Evolutionary conservation across 2,329 filamentous ascomycete species (phyloP).

Genomic region (Neofusicoccum parvum): DNA sequence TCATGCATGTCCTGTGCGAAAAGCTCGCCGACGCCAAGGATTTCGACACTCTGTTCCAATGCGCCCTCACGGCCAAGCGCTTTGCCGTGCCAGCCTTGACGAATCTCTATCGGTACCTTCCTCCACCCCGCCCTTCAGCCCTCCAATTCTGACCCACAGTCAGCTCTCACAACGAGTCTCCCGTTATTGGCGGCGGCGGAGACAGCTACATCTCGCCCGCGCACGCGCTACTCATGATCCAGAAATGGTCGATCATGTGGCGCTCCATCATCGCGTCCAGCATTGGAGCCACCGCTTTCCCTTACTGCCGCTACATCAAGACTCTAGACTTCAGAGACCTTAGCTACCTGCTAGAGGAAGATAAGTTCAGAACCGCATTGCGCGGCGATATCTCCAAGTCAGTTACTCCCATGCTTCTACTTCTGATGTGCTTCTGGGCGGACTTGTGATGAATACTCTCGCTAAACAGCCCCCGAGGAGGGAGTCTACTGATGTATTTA

Average conservation of each 20-base stretch:
- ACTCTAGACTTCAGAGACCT: slow-evolving; percentile 66
- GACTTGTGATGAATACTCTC: neutral
- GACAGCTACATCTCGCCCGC: slow-evolving; percentile 43
- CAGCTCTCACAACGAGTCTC: slow-evolving; percentile 48
- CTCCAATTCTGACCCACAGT: neutral
- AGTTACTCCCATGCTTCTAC: slow-evolving; percentile 29
- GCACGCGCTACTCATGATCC: slow-evolving; percentile 51
- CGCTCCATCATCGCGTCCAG: slow-evolving; percentile 68
- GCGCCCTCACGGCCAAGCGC: slow-evolving; percentile 57
- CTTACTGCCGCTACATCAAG: slow-evolving; percentile 70
- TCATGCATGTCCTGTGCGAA: slow-evolving; percentile 63
- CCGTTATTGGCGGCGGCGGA: slow-evolving; percentile 43
- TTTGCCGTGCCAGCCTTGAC: slow-evolving; percentile 63
- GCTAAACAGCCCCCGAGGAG: neutral
- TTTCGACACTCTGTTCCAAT: slow-evolving; percentile 63
- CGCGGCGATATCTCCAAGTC: slow-evolving; percentile 53
- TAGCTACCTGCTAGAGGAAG: slow-evolving; percentile 59
- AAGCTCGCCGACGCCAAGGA: slow-evolving; percentile 60
- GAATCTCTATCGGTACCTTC: slow-evolving; percentile 62
- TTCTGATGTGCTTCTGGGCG: neutral
- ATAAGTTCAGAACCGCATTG: slow-evolving; percentile 56
- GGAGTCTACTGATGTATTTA: neutral
- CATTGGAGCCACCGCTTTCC: slow-evolving; percentile 62
- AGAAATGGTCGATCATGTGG: slow-evolving; percentile 67
- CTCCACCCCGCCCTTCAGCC: neutral